These are phyloP conservation scores for Huntiella moniliformis DNA, from an alignment of 2,329 filamentous ascomycete genomes.

Conservation along the genomic window DNA sequence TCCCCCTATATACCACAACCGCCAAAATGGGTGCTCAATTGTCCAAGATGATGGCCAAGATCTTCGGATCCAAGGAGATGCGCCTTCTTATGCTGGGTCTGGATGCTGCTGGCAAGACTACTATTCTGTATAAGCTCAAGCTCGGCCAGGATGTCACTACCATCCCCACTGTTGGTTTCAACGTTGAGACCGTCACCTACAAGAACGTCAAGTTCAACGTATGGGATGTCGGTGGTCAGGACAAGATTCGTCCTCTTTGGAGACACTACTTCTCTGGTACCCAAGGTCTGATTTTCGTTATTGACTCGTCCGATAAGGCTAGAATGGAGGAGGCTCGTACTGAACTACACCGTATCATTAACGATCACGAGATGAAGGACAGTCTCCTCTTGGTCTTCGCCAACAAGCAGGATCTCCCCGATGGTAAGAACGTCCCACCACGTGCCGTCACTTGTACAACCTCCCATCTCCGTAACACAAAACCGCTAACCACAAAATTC, in stretches of 20 bases:
- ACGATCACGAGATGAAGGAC: conserved; percentile 95
- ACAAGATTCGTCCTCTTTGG: conserved; percentile 96
- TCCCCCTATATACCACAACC: neutral
- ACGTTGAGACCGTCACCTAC: conserved; percentile 96
- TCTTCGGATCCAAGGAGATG: conserved; percentile 99
- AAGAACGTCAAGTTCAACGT: conserved; percentile 99
- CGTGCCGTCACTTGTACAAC: neutral
- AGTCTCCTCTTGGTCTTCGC: conserved; percentile 87
- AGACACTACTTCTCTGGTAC: conserved; percentile 94
- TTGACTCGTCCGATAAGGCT: conserved; percentile 81
- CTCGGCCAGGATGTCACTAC: conserved; percentile 95
- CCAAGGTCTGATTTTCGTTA: conserved; percentile 95
- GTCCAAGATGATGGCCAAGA: conserved; percentile 94
- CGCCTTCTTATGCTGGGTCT: conserved; percentile 93
- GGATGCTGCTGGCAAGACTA: conserved; percentile 96
- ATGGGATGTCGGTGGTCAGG: conserved; percentile 96
- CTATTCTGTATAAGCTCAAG: conserved; percentile 98
- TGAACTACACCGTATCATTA: conserved; percentile 92
- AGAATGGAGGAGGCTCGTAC: conserved; percentile 85
- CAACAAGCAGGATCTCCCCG: conserved; percentile 92
- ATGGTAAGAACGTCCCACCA: conserved; percentile 18
- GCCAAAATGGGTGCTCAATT: conserved; percentile 72
- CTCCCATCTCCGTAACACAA: neutral
- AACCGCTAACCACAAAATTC: conserved; percentile 17
- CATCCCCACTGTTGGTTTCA: conserved; percentile 96